A percentile compares a stretch with the other conserved stretches of the same genome.
Evolutionary conservation across 768 basidiomycete species (phyloP).

Genomic region (Lentinula lateritia): DNA sequence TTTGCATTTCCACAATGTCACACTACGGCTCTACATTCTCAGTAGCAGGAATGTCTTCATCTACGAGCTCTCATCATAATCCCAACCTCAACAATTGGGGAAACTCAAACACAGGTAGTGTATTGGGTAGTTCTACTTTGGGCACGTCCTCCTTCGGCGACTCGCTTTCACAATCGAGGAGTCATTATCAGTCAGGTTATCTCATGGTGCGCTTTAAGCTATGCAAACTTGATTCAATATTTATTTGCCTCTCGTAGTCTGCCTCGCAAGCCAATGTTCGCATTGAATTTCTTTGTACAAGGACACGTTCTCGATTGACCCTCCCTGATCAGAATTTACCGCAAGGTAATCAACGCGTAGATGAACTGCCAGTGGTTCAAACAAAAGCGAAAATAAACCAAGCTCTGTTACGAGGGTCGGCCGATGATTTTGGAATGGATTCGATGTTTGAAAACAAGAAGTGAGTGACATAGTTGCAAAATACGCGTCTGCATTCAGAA

Average conservation of each 20-base stretch:
- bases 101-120: conserved; percentile 32
- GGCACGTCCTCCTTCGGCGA: conserved; percentile 52
- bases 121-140: conserved; percentile 25
- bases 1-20: neutral
- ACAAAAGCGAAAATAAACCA: conserved; percentile 81
- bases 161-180: conserved; percentile 63
- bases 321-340: conserved; percentile 32
- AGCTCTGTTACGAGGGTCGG: conserved; percentile 54
- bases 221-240: neutral
- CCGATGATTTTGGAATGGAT: conserved; percentile 75
- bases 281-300: neutral
- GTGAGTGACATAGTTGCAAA: conserved; percentile 23
- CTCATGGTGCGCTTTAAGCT: conserved; percentile 53
- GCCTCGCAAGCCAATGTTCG: conserved; percentile 57
- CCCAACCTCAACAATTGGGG: conserved; percentile 51
- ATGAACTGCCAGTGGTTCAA: conserved; percentile 70
- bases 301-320: neutral
- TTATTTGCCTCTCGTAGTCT: conserved; percentile 34
- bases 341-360: conserved; percentile 55
- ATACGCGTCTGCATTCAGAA: neutral
- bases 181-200: conserved; percentile 79
- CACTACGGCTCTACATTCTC: conserved; percentile 28
- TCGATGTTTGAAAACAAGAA: conserved; percentile 79
- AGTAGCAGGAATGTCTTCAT: conserved; percentile 57
- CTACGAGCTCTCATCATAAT: conserved; percentile 40